Base-by-base conservation (phyloP, 2,329 filamentous ascomycete genomes). In the Endothia cerciana region DNA sequence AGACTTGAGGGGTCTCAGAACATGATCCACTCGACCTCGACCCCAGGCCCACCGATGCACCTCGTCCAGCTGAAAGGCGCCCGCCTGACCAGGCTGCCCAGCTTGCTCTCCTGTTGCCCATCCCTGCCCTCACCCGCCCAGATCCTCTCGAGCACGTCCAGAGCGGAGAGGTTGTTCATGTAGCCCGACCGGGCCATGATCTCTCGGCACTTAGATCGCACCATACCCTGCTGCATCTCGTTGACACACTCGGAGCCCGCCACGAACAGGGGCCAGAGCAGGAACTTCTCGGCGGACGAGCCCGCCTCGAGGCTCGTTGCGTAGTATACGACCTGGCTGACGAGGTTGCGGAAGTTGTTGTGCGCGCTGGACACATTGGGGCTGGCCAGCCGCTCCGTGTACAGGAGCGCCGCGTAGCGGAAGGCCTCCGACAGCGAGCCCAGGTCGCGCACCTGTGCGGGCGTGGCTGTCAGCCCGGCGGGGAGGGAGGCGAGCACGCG, bases 201-300 rank as follows among this genome's bases (percentile, higher is more conserved):
- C 74, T 94, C 93, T 55, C 89, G 84, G 78, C 93, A 97, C 71
- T 93, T 90, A 70, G 87, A 84, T 62, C 93, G 88, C 62, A 97
- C 90, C 66, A 94, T 87, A 65, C 87, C 86, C 69, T 94, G 91
- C 73, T 97, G 91, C 60, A 89, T 82, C 72, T 91, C 88, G 70
- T 92, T 90, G 69, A 95, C 90, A 72, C 93, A 97, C 79, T 97
- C 94, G 28, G 92, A 93, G 25, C 94, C 94, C 0, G 91, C 89
- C 62, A 97, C 90, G 75, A 97, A 97, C 3, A 97, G 84, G 2
- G 94, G 94, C 94, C 94, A 97, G 10, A 97, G 86, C 11, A 97
- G 80, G 75, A 97, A 97, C 74, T 97, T 96, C 77, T 97, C 91
- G 45, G 90, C 89, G 58, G 84, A 85, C 72, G 86, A 88, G 49